Conservation (phyloP, 164 flowering plant genomes). For the Kalanchoe fedtschenkoi region DNA sequence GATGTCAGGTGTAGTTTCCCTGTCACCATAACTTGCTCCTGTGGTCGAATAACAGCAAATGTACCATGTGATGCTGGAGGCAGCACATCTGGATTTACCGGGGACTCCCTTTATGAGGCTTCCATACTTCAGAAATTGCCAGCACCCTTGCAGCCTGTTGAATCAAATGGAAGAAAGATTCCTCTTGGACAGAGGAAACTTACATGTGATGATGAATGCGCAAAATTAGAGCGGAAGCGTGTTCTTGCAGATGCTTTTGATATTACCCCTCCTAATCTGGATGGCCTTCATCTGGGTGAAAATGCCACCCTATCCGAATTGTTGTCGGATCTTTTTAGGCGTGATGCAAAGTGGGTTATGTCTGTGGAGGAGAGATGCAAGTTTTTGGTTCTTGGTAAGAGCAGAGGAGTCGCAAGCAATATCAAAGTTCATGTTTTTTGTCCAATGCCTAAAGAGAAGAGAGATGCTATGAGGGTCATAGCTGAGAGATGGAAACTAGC, state of each 20-base stretch:
- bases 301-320: slow-evolving; percentile 41
- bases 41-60: slow-evolving; percentile 65
- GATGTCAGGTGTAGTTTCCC: slow-evolving; percentile 68
- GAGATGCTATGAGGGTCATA: slow-evolving; percentile 76
- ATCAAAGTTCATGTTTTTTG: slow-evolving; percentile 80
- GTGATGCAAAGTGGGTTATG: slow-evolving; percentile 88
- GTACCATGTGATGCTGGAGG: slow-evolving; percentile 96
- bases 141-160: slow-evolving; percentile 64
- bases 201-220: slow-evolving; percentile 80
- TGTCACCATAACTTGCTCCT: slow-evolving; percentile 71
- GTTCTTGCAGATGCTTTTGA: slow-evolving; percentile 96
- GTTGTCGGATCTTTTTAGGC: slow-evolving; percentile 58
- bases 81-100: slow-evolving; percentile 25
- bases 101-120: slow-evolving; percentile 58
- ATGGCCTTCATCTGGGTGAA: slow-evolving; percentile 84
- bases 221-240: slow-evolving; percentile 70
- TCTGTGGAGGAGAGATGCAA: slow-evolving; percentile 90
- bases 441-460: slow-evolving; percentile 74
- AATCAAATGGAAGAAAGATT: slow-evolving; percentile 44
- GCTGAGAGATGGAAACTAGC: slow-evolving; percentile 97
- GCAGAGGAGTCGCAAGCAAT: slow-evolving; percentile 28
- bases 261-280: slow-evolving; percentile 53
- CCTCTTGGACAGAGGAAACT: slow-evolving; percentile 90
- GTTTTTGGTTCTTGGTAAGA: slow-evolving; percentile 68
- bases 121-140: slow-evolving; percentile 69